Evolutionary conservation across 139 green algal genomes (phyloP).

Genomic region (Spirogloea muscicola): DNA sequence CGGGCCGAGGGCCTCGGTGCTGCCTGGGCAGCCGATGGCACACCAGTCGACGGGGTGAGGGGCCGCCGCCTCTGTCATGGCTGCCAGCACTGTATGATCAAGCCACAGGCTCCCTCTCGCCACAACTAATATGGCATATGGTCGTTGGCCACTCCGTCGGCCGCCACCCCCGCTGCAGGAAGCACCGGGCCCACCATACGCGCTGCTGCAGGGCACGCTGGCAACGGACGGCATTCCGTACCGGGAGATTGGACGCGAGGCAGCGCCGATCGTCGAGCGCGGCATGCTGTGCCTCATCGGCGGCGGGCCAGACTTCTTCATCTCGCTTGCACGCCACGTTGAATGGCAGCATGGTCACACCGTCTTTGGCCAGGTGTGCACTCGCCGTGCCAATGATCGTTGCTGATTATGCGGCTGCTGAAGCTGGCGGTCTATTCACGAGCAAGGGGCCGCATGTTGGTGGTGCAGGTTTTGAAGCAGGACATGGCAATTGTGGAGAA

Average conservation of each 20-base stretch:
- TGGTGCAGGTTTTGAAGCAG: slow-evolving; percentile 41
- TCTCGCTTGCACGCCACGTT: slow-evolving; percentile 44
- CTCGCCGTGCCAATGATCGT: no score
- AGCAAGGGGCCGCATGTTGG: no score
- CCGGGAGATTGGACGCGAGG: slow-evolving; percentile 11
- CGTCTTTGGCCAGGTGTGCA: slow-evolving; percentile 49
- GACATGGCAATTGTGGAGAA: slow-evolving; percentile 24
- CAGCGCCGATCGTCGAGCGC: slow-evolving; percentile 23
- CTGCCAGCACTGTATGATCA: no score
- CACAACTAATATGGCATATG: no score
- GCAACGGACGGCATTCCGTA: slow-evolving; percentile 26
- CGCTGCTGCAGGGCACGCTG: slow-evolving; percentile 50
- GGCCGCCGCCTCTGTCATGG: no score
- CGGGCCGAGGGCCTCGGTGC: slow-evolving; percentile 29
- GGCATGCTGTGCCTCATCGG: slow-evolving; percentile 51
- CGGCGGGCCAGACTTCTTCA: slow-evolving; percentile 54
- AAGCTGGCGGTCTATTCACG: no score
- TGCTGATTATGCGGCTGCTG: no score
- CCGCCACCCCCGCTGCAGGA: no score
- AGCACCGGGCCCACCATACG: slow-evolving; percentile 48
- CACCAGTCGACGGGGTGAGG: not conserved
- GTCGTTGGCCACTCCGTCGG: no score
- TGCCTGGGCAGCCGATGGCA: slow-evolving; percentile 23
- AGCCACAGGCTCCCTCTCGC: no score
- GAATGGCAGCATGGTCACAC: slow-evolving; percentile 51